Evolutionary conservation across 306 rosid genomes (phyloP).

Genomic region (Quercus bicolor): DNA sequence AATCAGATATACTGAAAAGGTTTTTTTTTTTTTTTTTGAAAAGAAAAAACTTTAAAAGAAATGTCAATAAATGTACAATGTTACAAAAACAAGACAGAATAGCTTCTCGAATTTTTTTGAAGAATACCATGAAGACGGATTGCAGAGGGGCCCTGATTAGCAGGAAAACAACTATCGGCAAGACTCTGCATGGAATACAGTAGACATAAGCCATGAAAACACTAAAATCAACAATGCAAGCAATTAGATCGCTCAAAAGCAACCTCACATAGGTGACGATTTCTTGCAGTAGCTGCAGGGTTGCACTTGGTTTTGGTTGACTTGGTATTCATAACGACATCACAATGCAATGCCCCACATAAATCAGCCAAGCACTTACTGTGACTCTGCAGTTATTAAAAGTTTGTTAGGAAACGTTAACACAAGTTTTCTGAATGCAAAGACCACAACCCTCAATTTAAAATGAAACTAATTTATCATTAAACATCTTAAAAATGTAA

Average conservation of each 20-base stretch:
- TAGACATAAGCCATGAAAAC: conserved; percentile 10
- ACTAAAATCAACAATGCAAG: conserved; percentile 5
- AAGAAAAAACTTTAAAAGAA: not conserved
- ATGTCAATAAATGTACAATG: not conserved
- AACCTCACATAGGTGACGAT: conserved; percentile 91
- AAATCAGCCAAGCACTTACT: conserved; percentile 91
- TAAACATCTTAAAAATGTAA: not conserved
- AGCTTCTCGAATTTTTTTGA: conserved; percentile 10
- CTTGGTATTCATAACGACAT: conserved; percentile 49
- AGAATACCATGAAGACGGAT: conserved; percentile 75
- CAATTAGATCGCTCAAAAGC: conserved; percentile 27
- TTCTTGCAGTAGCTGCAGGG: conserved; percentile 76
- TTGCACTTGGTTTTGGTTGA: conserved; percentile 73
- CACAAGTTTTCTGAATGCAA: not conserved
- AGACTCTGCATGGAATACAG: conserved; percentile 53
- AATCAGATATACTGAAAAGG: not conserved
- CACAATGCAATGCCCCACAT: conserved; percentile 95
- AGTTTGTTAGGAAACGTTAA: not conserved
- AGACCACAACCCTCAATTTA: not conserved
- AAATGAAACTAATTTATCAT: not conserved
- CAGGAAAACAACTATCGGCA: conserved; percentile 77
- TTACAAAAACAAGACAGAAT: conserved; percentile 7
- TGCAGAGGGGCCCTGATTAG: conserved; percentile 63
- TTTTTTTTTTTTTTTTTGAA: not conserved
- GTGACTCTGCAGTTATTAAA: conserved; percentile 51